Percentiles rank a stretch among this genome's conserved stretches.
Conservation (phyloP, 495 filamentous ascomycete genomes). For the Penicillium canescens region DNA sequence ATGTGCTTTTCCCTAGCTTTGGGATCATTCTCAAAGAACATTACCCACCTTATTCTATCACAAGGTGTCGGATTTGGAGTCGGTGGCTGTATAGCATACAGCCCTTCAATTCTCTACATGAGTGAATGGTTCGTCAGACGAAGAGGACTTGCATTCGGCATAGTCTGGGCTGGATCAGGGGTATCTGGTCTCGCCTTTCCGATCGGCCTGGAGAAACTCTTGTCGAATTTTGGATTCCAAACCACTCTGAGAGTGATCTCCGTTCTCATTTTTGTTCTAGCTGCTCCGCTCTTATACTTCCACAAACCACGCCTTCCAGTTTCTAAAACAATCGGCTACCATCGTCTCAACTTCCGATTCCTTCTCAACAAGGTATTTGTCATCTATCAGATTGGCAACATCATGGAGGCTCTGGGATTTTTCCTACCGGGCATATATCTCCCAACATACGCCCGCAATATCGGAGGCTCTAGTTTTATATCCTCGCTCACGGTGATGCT, state of each 20-base stretch:
- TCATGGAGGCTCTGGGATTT: constrained; percentile 57
- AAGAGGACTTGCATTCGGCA: constrained; percentile 50
- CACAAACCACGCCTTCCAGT: constrained; percentile 55
- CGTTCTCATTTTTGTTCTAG: constrained; percentile 42
- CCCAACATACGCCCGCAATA: constrained; percentile 52
- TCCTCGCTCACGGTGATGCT: constrained; percentile 42
- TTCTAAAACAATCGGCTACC: constrained; percentile 14
- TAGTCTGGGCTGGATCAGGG: constrained; percentile 50
- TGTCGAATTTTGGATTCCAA: constrained; percentile 50
- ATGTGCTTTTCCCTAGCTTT: constrained; percentile 41
- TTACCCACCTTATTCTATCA: constrained; percentile 48
- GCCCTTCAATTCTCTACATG: constrained; percentile 47
- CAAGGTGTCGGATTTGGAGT: constrained; percentile 54
- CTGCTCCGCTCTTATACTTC: constrained; percentile 56
- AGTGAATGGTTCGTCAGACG: constrained; percentile 54
- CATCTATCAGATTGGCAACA: constrained; percentile 51
- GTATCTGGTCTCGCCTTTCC: constrained; percentile 46
- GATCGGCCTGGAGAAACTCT: constrained; percentile 45
- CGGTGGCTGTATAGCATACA: constrained; percentile 48
- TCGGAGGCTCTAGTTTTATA: constrained; percentile 30
- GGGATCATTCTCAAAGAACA: constrained; percentile 45
- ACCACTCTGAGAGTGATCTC: constrained; percentile 53
- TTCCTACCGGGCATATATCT: constrained; percentile 64
- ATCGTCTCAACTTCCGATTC: constrained; percentile 41
- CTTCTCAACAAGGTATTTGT: constrained; percentile 46